Conservation (phyloP, 1,284 basidiomycete species). For the Melampsora larici-populina region DNA sequence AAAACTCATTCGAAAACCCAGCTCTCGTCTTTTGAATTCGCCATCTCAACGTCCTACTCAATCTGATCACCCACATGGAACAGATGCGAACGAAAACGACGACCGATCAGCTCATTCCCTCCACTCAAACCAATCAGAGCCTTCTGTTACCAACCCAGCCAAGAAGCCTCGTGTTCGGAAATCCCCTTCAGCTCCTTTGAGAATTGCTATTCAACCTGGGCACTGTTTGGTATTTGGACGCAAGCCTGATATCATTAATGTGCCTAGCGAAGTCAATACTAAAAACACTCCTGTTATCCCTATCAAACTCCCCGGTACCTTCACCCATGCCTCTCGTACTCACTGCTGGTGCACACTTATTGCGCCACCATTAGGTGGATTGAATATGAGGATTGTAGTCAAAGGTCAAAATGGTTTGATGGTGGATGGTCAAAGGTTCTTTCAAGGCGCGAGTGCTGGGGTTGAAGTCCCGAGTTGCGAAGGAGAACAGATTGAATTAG, state of each 20-base stretch:
- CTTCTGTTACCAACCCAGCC: background rate
- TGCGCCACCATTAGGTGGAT: slow-evolving; percentile 35
- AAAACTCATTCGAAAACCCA: background rate
- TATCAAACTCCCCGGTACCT: slow-evolving; percentile 30
- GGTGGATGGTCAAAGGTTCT: slow-evolving; percentile 40
- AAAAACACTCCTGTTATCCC: slow-evolving; percentile 16
- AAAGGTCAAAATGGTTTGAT: slow-evolving; percentile 41
- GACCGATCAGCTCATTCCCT: background rate
- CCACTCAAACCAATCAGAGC: background rate
- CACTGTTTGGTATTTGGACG: slow-evolving; percentile 39
- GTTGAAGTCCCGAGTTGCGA: slow-evolving; percentile 32
- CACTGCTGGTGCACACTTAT: slow-evolving; percentile 40
- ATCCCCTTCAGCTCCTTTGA: slow-evolving; percentile 10
- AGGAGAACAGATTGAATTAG: slow-evolving; percentile 42
- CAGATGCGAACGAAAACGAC: background rate
- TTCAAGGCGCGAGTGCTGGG: slow-evolving; percentile 38
- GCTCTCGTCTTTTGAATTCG: background rate
- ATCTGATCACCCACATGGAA: background rate
- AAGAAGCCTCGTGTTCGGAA: background rate
- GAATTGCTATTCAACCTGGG: slow-evolving; percentile 33
- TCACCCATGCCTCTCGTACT: slow-evolving; percentile 43
- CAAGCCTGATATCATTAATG: slow-evolving; percentile 33
- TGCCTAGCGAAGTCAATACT: background rate
- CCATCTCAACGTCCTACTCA: background rate
- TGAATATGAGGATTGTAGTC: slow-evolving; percentile 42